A percentile compares a stretch with the other conserved stretches of the same genome.
Evolutionary conservation across 2,329 filamentous ascomycete species (phyloP).

Genomic region (Diaporthe vexans): DNA sequence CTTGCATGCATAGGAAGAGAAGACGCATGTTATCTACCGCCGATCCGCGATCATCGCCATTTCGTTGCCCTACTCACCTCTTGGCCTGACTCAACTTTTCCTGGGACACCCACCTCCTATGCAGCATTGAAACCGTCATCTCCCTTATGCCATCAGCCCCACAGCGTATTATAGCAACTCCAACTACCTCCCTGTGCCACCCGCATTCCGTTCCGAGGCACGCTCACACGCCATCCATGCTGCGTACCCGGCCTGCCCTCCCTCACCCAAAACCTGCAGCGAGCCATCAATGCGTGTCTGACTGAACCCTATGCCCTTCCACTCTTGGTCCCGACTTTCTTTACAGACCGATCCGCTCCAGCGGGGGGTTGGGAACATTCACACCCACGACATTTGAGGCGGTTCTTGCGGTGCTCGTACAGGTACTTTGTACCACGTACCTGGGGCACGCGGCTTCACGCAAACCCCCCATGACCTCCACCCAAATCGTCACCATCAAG

Average conservation of each 20-base stretch:
- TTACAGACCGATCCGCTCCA: slow-evolving; percentile 36
- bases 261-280: slow-evolving; percentile 16
- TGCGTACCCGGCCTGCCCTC: slow-evolving; percentile 17
- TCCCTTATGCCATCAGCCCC: slow-evolving; percentile 29
- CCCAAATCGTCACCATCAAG: slow-evolving; percentile 9
- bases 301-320: neutral
- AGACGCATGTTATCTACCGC: neutral
- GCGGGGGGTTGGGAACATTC: slow-evolving; percentile 33
- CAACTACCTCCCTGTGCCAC: slow-evolving; percentile 22
- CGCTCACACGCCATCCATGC: slow-evolving; percentile 33
- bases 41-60: slow-evolving; percentile 39
- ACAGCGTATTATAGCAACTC: slow-evolving; percentile 28
- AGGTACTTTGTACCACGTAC: slow-evolving; percentile 34
- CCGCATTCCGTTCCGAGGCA: slow-evolving; percentile 26
- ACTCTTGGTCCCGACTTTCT: slow-evolving; percentile 26
- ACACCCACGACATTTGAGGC: neutral
- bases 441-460: slow-evolving; percentile 35
- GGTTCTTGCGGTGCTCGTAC: slow-evolving; percentile 20
- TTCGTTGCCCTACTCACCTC: slow-evolving; percentile 25
- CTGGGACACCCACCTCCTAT: slow-evolving; percentile 22
- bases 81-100: slow-evolving; percentile 34
- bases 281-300: slow-evolving; percentile 29
- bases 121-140: slow-evolving; percentile 37
- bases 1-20: neutral
- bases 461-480: slow-evolving; percentile 28